These are phyloP conservation scores for Singerocomus rubriflavus DNA, from an alignment of 1,284 basidiomycete species.

Conservation along the genomic window DNA sequence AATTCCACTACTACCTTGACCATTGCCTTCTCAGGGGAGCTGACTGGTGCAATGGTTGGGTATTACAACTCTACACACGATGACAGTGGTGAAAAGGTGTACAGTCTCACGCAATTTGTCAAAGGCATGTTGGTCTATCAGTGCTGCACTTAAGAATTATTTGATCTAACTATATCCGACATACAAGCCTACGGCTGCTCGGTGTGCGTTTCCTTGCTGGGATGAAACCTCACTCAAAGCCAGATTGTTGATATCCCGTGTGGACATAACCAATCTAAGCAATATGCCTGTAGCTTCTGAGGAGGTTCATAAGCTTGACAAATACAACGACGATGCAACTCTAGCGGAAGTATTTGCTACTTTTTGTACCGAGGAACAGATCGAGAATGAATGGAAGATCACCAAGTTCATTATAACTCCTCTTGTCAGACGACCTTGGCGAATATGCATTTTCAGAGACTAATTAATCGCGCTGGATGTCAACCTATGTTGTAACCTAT, in stretches of 20 bases:
- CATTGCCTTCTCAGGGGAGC: constrained; percentile 59
- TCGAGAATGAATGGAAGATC: constrained; percentile 70
- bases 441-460: not conserved
- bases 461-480: constrained; percentile 50
- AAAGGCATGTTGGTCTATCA: constrained; percentile 42
- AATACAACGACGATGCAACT: constrained; percentile 27
- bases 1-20: constrained; percentile 64
- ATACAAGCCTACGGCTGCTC: constrained; percentile 80
- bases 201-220: constrained; percentile 85
- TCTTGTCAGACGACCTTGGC: constrained; percentile 30
- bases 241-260: constrained; percentile 84
- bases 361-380: constrained; percentile 31
- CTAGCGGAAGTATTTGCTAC: constrained; percentile 39
- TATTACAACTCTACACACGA: constrained; percentile 66
- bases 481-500: constrained; percentile 89
- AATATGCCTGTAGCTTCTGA: constrained; percentile 82
- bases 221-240: constrained; percentile 94
- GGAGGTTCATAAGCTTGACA: constrained; percentile 38
- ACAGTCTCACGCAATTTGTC: constrained; percentile 83
- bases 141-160: not conserved
- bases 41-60: constrained; percentile 71
- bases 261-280: constrained; percentile 73
- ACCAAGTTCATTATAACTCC: constrained; percentile 78
- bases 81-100: constrained; percentile 58
- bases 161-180: constrained; percentile 28